phyloP scores from a whole-genome alignment of 495 filamentous ascomycete genomes.

The Daldinia bambusicola region DNA sequence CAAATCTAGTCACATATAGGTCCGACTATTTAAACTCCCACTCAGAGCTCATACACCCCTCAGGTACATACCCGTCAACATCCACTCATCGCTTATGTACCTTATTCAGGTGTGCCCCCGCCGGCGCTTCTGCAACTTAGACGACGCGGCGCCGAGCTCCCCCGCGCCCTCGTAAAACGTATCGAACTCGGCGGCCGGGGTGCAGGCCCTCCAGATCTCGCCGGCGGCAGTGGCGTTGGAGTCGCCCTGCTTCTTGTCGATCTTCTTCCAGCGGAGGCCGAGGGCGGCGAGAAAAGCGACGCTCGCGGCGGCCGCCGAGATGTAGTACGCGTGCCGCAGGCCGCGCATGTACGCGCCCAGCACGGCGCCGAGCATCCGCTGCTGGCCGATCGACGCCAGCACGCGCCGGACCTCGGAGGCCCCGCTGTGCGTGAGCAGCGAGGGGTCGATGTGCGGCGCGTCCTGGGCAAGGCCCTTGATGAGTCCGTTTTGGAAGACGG shows the following conservation, averaged over 20 bases:
- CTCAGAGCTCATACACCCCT: background rate
- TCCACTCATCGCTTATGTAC: no score
- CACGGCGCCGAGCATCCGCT: slow-evolving; percentile 47
- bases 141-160: slow-evolving; percentile 28
- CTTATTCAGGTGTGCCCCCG: background rate
- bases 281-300: slow-evolving; percentile 53
- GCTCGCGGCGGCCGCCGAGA: slow-evolving; percentile 54
- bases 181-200: slow-evolving; percentile 37
- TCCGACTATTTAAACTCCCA: background rate
- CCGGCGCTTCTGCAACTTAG: slow-evolving; percentile 21
- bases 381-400: slow-evolving; percentile 44
- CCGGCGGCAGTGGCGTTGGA: background rate
- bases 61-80: no score
- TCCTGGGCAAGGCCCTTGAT: slow-evolving; percentile 47
- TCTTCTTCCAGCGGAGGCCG: slow-evolving; percentile 59
- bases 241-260: slow-evolving; percentile 47
- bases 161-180: slow-evolving; percentile 33
- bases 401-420: slow-evolving; percentile 56
- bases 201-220: slow-evolving; percentile 24
- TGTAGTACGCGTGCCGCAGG: slow-evolving; percentile 56
- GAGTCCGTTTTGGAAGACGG: slow-evolving; percentile 71
- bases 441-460: slow-evolving; percentile 49
- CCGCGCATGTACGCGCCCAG: slow-evolving; percentile 58
- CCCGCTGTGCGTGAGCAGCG: slow-evolving; percentile 56
- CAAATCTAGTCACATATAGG: background rate